Base-by-base conservation (phyloP, 305 asterid species). In the Fraxinus greggii region DNA sequence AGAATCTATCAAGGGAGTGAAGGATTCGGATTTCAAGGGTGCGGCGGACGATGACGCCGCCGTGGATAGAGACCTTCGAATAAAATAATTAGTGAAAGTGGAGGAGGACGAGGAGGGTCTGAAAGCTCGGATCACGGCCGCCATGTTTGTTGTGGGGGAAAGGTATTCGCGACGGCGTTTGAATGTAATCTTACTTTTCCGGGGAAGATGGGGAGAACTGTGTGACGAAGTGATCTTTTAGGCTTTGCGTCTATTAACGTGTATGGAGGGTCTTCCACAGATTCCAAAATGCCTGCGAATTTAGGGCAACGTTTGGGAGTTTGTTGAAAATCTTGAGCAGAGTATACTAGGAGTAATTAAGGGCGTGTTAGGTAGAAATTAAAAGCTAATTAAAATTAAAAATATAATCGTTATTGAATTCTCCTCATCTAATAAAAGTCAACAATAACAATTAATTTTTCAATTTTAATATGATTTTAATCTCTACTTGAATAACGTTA, bases 91-190 rank as follows among this genome's bases (percentile, higher is more conserved):
- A 4, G 54, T 15, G 31, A 87, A 78, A 79, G 88, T 65, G 32
- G 90, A 72, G 38, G 86, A 72, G 40, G 87, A 78, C 76, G 80
- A 81, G 7, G 87, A 79, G 7, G 94, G 77, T 88, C 94, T 87
- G 79, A 89, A 80, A 54, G 90, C 92, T 87, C 98, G 97, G 92
- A 87, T 72, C 85, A 90, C 80, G 83, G 97, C 97, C 91, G 97
- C 97, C 99, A 96, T 96, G 48, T 79, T 79, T 89, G 89, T 81
- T 75, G 65, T 70, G 82, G 80, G 61, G 59, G n/a, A 24, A 69
- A 78, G 79, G 83, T 61, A 12, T 83, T 65, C 4, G 42, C 81
- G 83, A 69, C 84, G 83, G 83, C 87, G 88, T 28, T 54, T 35
- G 63, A 80, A 7, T 17, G 21, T 7, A 23, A 29, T 67, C 73